Evolutionary conservation across 345 rosid species (phyloP).

Genomic region (Lepidium africanum): DNA sequence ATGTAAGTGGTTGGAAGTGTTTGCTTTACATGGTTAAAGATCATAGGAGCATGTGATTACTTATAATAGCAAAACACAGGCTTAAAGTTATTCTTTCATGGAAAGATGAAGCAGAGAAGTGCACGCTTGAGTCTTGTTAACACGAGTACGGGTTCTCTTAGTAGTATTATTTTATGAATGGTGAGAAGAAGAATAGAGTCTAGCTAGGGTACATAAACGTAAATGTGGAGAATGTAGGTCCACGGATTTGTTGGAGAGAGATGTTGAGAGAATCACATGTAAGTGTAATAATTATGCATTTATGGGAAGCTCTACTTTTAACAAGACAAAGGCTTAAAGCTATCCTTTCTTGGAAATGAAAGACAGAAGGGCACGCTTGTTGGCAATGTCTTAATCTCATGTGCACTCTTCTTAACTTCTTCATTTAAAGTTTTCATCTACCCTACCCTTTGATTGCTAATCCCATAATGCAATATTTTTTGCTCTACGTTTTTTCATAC

Average conservation of each 20-base stretch:
- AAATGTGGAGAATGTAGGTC: slow-evolving; percentile 27
- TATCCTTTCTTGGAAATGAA: slow-evolving; percentile 81
- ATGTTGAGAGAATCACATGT: not conserved
- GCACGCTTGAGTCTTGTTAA: too few species aligned
- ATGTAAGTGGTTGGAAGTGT: not conserved
- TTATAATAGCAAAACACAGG: too few species aligned
- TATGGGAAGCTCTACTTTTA: slow-evolving; percentile 49
- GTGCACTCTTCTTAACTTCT: slow-evolving; percentile 26
- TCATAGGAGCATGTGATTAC: not conserved
- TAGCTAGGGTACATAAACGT: too few species aligned
- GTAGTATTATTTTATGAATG: too few species aligned
- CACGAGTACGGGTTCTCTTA: too few species aligned
- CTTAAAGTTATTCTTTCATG: too few species aligned
- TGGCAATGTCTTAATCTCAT: slow-evolving; percentile 29
- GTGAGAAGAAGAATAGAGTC: too few species aligned
- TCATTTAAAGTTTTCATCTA: not conserved
- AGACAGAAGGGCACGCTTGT: slow-evolving; percentile 49
- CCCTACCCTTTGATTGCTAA: too few species aligned
- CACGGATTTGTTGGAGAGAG: slow-evolving; percentile 17
- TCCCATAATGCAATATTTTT: too few species aligned
- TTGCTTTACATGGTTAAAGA: not conserved
- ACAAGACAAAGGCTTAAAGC: slow-evolving; percentile 43
- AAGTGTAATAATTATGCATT: slow-evolving; percentile 3
- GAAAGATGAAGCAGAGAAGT: too few species aligned
- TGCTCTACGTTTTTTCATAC: too few species aligned